Evolutionary conservation across 306 rosid genomes (phyloP).

Genomic region (Sindora glabra): DNA sequence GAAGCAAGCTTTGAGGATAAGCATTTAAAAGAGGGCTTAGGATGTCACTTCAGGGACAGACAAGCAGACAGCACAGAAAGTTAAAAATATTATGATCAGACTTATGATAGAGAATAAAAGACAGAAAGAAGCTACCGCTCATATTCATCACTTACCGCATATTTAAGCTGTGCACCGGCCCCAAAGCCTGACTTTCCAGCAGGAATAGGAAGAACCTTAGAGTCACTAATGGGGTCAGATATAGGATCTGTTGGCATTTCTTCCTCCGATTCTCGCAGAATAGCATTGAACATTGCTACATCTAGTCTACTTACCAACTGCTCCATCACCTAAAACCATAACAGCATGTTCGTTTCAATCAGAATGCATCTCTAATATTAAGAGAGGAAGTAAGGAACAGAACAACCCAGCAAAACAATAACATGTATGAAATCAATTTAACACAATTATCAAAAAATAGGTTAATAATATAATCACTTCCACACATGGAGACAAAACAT

Average conservation of each 20-base stretch:
- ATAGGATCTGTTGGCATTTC: slow-evolving; percentile 96
- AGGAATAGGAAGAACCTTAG: slow-evolving; percentile 85
- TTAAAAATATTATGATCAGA: neutral
- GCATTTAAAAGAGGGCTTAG: neutral
- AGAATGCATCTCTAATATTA: neutral
- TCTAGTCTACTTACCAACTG: slow-evolving; percentile 73
- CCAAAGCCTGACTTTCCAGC: slow-evolving; percentile 84
- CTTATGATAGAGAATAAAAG: neutral
- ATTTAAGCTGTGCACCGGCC: slow-evolving; percentile 89
- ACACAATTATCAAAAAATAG: neutral
- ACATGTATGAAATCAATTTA: neutral
- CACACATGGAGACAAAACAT: neutral
- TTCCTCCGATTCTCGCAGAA: slow-evolving; percentile 83
- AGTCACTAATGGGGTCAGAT: slow-evolving; percentile 84
- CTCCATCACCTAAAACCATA: slow-evolving; percentile 63
- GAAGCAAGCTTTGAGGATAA: neutral
- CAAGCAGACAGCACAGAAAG: neutral
- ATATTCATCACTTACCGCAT: slow-evolving; percentile 51
- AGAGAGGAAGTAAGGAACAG: neutral
- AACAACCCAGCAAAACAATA: neutral
- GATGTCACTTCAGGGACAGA: neutral
- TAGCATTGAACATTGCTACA: slow-evolving; percentile 91
- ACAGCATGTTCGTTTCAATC: slow-evolving; percentile 15
- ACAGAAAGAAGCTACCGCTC: neutral
- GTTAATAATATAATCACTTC: neutral